phyloP scores from a whole-genome alignment of 2,329 filamentous ascomycete genomes.

The Didymella arachidicola region DNA sequence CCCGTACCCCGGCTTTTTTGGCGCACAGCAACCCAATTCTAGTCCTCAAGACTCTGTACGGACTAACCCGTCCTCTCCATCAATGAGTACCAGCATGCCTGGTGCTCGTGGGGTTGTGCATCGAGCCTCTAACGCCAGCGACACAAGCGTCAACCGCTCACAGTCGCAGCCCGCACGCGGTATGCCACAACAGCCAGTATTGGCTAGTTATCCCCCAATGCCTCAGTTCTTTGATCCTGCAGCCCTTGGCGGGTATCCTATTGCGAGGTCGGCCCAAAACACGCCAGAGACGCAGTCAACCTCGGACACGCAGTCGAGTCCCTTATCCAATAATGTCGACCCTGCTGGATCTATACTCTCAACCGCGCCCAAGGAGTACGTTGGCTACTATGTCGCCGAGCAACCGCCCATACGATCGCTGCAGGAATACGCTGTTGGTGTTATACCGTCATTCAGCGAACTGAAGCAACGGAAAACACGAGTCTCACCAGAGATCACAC shows the following conservation, averaged over 20 bases:
- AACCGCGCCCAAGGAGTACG: slow-evolving; percentile 58
- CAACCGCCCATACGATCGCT: slow-evolving; percentile 52
- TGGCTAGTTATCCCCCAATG: slow-evolving; percentile 52
- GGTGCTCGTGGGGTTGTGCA: slow-evolving; percentile 52
- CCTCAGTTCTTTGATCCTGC: slow-evolving; percentile 44
- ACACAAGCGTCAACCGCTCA: slow-evolving; percentile 54
- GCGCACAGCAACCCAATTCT: slow-evolving; percentile 47
- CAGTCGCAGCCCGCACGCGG: slow-evolving; percentile 60
- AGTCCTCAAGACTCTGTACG: slow-evolving; percentile 54
- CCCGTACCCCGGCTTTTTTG: slow-evolving; percentile 56
- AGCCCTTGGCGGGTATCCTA: slow-evolving; percentile 44
- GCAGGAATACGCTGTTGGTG: slow-evolving; percentile 47
- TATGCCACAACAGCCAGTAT: slow-evolving; percentile 49
- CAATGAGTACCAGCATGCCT: slow-evolving; percentile 54
- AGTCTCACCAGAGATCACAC: slow-evolving; percentile 54
- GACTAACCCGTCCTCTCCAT: slow-evolving; percentile 60
- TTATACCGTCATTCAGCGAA: slow-evolving; percentile 52
- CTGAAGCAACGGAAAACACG: slow-evolving; percentile 52
- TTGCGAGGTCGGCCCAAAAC: slow-evolving; percentile 46
- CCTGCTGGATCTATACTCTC: slow-evolving; percentile 35
- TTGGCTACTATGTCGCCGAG: slow-evolving; percentile 59
- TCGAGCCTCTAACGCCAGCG: slow-evolving; percentile 55
- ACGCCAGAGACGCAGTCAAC: slow-evolving; percentile 27
- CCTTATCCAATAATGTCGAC: slow-evolving; percentile 31
- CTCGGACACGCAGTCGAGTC: slow-evolving; percentile 35